phyloP scores from a whole-genome alignment of 805 yeast genomes.

The Diddensiella caesifluorescens region DNA sequence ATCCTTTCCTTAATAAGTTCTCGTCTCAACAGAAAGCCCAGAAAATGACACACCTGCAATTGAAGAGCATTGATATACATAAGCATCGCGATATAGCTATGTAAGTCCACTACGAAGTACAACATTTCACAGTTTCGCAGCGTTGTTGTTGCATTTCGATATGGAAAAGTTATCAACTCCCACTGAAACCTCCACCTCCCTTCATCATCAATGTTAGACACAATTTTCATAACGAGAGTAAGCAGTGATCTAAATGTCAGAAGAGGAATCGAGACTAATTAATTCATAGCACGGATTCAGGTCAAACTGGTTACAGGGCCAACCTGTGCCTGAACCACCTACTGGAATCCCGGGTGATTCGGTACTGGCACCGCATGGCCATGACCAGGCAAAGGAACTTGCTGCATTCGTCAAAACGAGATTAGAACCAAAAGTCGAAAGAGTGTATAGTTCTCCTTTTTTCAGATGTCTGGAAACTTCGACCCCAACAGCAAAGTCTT shows the following conservation, averaged over 20 bases:
- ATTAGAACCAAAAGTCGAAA: conserved; percentile 54
- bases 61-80: no score
- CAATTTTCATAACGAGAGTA: neutral
- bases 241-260: no score
- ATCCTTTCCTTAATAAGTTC: no score
- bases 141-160: no score
- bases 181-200: no score
- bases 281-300: conserved; percentile 78
- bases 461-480: conserved; percentile 85
- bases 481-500: conserved; percentile 55
- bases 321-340: conserved; percentile 64
- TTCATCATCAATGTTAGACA: neutral
- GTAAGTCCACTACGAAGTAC: no score
- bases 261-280: no score
- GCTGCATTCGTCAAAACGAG: conserved; percentile 50
- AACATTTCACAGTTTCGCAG: no score
- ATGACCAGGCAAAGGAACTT: conserved; percentile 77
- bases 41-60: no score
- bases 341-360: conserved; percentile 92
- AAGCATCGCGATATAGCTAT: no score
- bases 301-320: conserved; percentile 67
- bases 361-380: conserved; percentile 81
- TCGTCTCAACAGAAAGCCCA: no score
- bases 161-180: no score
- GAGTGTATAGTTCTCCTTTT: conserved; percentile 77